phyloP scores from a whole-genome alignment of 2,329 filamentous ascomycete genomes.

The Massarina eburnea region DNA sequence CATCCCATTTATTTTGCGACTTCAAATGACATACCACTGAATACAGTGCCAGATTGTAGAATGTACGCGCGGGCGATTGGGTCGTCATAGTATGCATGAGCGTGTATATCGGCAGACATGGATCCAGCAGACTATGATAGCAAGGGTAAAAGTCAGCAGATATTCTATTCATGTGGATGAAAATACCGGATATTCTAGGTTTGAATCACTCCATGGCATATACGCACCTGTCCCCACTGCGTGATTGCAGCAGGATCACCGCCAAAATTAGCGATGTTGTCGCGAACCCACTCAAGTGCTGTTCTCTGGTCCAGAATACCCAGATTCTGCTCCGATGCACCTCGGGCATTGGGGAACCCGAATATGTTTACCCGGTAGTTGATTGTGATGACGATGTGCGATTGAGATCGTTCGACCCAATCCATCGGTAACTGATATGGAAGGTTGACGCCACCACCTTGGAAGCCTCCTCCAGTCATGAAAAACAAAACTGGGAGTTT shows the following conservation, averaged over 20 bases:
- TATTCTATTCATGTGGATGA: too few species aligned
- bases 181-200: too few species aligned
- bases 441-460: conserved; percentile 47
- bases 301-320: conserved; percentile 40
- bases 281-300: conserved; percentile 37
- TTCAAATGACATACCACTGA: background rate
- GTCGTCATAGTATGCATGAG: conserved; percentile 48
- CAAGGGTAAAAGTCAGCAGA: too few species aligned
- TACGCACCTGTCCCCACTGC: conserved; percentile 40
- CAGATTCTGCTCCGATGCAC: conserved; percentile 31
- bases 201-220: too few species aligned
- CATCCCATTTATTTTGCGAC: too few species aligned
- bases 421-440: conserved; percentile 27
- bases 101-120: conserved; percentile 47
- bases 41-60: conserved; percentile 25
- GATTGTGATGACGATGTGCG: conserved; percentile 25
- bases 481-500: conserved; percentile 49
- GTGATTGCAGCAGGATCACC: conserved; percentile 30
- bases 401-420: conserved; percentile 25
- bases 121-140: conserved; percentile 31
- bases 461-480: conserved; percentile 50
- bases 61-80: conserved; percentile 51
- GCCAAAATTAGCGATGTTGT: conserved; percentile 37
- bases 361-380: conserved; percentile 39
- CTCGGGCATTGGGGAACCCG: conserved; percentile 30